Base-by-base conservation (phyloP, 2,329 filamentous ascomycete species). In the Metarhizium anisopliae region DNA sequence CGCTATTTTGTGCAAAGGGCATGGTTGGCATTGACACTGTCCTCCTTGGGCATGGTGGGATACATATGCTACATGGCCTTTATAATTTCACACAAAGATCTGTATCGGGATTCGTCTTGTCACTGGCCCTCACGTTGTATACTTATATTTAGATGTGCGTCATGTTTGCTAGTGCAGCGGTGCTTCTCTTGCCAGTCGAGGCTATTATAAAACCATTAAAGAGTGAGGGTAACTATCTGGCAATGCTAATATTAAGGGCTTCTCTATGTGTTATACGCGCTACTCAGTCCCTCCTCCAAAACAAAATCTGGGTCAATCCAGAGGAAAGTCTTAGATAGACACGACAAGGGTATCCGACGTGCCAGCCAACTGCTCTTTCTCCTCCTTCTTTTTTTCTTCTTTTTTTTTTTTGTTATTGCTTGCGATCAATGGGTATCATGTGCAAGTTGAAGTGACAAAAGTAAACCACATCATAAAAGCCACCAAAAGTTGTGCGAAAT, bases 341-440 rank as follows among this genome's bases (percentile, higher is more conserved):
- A 50, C 10, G 52, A 38, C 52, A n/a, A 49, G 11, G 4, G 32
- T 30, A 18, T 25, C 20, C 16, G 20, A 52, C 10, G 54, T 53
- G 35, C n/a, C 35, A 35, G n/a, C 36, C 43, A 53, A 50, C 20
- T 49, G 50, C 25, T 25, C 29, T 42, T 32, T 14, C 4, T 16
- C 6, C 16, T 11, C 11, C 6, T 43, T 35, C 43, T 40, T 54
- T 47, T 56, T 35, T 57, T 50, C 52, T 6, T 50, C 13, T 47
- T 53, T 35, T 40, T 53, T 35, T 40, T 18, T 50, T 20, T 20
- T 45, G 6, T 20, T 18, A 42, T 50, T 25, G 36, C 42, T 32
- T 32, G 56, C 53, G 30, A 54, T 45, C 47, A 40, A 56, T 50
- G 58, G 58, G 58, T 60, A 60, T 60, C 57, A 57, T 55, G 55